phyloP scores from a whole-genome alignment of 169 alveolate species.

The Blepharisma undulans region DNA sequence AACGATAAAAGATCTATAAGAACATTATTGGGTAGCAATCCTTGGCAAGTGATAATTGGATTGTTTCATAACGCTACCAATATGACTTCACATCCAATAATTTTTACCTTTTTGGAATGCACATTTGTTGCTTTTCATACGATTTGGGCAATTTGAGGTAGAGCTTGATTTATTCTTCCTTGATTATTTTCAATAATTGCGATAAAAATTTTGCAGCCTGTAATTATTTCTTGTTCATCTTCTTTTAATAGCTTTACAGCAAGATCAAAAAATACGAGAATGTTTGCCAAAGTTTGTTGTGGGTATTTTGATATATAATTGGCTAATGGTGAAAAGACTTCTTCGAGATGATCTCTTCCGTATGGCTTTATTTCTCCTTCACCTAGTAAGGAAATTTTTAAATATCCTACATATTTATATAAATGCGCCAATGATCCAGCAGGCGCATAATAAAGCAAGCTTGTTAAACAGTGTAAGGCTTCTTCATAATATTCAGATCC shows the following conservation, averaged over 20 bases:
- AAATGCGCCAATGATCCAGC: not conserved
- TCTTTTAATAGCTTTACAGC: not conserved
- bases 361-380: not conserved
- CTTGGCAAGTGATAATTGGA: not conserved
- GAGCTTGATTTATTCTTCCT: not conserved
- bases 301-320: not conserved
- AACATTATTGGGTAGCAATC: not conserved
- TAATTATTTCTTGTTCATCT: not conserved
- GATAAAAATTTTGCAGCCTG: constrained; percentile 17
- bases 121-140: not conserved
- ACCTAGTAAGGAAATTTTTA: not conserved
- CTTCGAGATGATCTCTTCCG: not conserved
- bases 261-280: not conserved
- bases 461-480: not conserved
- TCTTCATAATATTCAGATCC: constrained; percentile 25
- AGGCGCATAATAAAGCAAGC: constrained; percentile 26
- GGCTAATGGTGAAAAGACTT: not conserved
- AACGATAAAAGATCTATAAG: not conserved
- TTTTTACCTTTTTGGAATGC: not conserved
- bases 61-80: constrained; percentile 10
- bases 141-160: not conserved
- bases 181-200: not conserved
- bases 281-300: not conserved
- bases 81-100: not conserved
- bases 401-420: not conserved